Conservation (phyloP, 2,329 filamentous ascomycete species). For the Passalora sequoiae region DNA sequence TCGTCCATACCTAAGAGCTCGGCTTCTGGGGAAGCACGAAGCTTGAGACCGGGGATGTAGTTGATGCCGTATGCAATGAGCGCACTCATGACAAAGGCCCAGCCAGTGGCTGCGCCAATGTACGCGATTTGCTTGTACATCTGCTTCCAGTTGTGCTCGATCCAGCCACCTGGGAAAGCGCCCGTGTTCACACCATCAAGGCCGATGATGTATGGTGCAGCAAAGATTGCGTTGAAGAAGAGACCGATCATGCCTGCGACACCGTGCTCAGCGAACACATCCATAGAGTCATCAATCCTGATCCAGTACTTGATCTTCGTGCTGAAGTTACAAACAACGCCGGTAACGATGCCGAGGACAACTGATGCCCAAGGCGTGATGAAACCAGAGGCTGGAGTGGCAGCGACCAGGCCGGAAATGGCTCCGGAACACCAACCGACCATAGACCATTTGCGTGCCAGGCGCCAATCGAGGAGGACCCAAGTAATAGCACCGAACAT, state of each 20-base stretch:
- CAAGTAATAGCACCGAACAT: conserved; percentile 89
- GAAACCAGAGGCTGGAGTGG: conserved; percentile 77
- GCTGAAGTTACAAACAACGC: conserved; percentile 71
- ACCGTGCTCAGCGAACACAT: conserved; percentile 86
- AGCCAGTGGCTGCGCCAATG: conserved; percentile 60
- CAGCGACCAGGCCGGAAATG: conserved; percentile 81
- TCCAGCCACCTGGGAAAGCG: conserved; percentile 56
- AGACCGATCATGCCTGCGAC: conserved; percentile 79
- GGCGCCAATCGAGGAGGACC: conserved; percentile 91
- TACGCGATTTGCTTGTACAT: conserved; percentile 78
- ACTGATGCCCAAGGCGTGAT: conserved; percentile 64
- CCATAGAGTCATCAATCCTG: conserved; percentile 78
- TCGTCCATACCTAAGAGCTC: conserved; percentile 86
- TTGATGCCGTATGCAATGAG: conserved; percentile 71
- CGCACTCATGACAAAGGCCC: conserved; percentile 69
- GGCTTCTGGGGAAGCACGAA: conserved; percentile 74
- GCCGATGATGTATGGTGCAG: conserved; percentile 63
- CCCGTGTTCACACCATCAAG: conserved; percentile 69
- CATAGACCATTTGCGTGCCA: conserved; percentile 91
- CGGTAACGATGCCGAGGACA: conserved; percentile 57
- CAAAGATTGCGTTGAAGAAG: conserved; percentile 69
- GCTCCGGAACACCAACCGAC: conserved; percentile 89
- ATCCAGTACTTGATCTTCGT: conserved; percentile 79
- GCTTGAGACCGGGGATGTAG: conserved; percentile 68
- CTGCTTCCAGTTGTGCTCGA: conserved; percentile 68